Percentiles rank a stretch among this genome's conserved stretches.
These are phyloP conservation scores for Fusarium sp. DNA, from an alignment of 2,329 filamentous ascomycete genomes.

Conservation along the genomic window DNA sequence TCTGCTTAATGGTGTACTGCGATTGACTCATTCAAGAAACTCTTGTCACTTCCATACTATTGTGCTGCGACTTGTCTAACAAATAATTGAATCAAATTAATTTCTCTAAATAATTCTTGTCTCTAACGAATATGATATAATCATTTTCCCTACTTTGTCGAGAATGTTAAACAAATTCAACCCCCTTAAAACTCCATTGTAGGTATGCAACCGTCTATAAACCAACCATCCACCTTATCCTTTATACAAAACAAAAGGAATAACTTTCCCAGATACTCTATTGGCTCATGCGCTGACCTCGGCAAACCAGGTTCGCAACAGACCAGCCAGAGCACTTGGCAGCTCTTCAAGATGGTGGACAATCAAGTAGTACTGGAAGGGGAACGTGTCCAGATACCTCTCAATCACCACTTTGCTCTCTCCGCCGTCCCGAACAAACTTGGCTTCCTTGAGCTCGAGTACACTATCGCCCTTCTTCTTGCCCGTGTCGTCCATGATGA, in stretches of 20 bases:
- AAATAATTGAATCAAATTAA: conserved; percentile 7
- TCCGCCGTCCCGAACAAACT: conserved; percentile 76
- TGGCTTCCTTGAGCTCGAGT: conserved; percentile 87
- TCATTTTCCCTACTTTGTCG: not conserved
- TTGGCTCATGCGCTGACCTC: conserved; percentile 63
- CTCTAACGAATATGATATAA: not conserved
- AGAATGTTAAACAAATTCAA: conserved; percentile 4
- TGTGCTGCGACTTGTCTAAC: not conserved
- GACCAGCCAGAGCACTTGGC: conserved; percentile 84
- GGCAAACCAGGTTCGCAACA: conserved; percentile 96
- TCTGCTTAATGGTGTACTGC: not conserved
- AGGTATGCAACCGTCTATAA: conserved; percentile 15
- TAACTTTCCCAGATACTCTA: conserved; percentile 1
- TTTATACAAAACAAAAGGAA: not conserved
- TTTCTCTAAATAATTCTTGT: conserved; percentile 7
- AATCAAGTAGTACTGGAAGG: conserved; percentile 96
- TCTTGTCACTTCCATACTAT: not conserved
- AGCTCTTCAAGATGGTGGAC: conserved; percentile 93
- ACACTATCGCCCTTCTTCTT: conserved; percentile 72
- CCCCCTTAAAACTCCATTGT: conserved; percentile 22
- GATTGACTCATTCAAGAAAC: not conserved
- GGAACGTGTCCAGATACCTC: conserved; percentile 94
- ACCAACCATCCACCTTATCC: not conserved
- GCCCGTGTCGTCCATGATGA: conserved; percentile 82
- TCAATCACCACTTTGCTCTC: conserved; percentile 81